A percentile compares a stretch with the other conserved stretches of the same genome.
These are phyloP conservation scores for Elasticomyces elasticus DNA, from an alignment of 495 filamentous ascomycete species.

Conservation along the genomic window DNA sequence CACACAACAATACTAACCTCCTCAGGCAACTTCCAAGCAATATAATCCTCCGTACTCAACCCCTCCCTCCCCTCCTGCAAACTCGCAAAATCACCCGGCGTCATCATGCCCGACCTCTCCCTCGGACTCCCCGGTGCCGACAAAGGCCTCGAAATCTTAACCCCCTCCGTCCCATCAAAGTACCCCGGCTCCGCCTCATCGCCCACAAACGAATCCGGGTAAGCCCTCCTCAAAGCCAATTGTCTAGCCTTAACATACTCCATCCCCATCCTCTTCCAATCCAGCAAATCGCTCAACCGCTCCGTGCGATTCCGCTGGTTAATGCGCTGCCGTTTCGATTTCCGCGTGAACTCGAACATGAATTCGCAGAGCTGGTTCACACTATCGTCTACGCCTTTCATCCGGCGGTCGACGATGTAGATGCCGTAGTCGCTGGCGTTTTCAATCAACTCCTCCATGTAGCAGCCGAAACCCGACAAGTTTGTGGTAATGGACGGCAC, in stretches of 20 bases:
- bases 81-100: slow-evolving; percentile 92
- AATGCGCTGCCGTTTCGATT: slow-evolving; percentile 91
- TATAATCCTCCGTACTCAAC: slow-evolving; percentile 90
- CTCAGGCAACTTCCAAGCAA: slow-evolving; percentile 94
- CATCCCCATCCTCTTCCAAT: slow-evolving; percentile 99
- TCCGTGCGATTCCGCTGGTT: slow-evolving; percentile 99
- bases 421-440: slow-evolving; percentile 97
- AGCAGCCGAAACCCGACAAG: slow-evolving; percentile 93
- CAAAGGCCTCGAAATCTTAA: slow-evolving; percentile 88
- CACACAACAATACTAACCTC: slow-evolving; percentile 11
- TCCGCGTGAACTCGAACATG: slow-evolving; percentile 93
- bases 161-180: slow-evolving; percentile 68
- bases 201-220: slow-evolving; percentile 70
- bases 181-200: slow-evolving; percentile 66
- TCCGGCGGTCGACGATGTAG: slow-evolving; percentile 92
- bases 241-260: slow-evolving; percentile 98
- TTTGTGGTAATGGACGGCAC: slow-evolving; percentile 98
- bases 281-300: slow-evolving; percentile 82
- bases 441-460: slow-evolving; percentile 98
- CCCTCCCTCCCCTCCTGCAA: slow-evolving; percentile 91
- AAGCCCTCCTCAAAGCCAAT: slow-evolving; percentile 81
- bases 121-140: slow-evolving; percentile 87
- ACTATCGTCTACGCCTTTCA: slow-evolving; percentile 93
- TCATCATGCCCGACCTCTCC: slow-evolving; percentile 95
- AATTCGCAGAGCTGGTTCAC: slow-evolving; percentile 86